phyloP scores from a whole-genome alignment of 352 stramenopile genomes.

The Phytophthora palmivora region DNA sequence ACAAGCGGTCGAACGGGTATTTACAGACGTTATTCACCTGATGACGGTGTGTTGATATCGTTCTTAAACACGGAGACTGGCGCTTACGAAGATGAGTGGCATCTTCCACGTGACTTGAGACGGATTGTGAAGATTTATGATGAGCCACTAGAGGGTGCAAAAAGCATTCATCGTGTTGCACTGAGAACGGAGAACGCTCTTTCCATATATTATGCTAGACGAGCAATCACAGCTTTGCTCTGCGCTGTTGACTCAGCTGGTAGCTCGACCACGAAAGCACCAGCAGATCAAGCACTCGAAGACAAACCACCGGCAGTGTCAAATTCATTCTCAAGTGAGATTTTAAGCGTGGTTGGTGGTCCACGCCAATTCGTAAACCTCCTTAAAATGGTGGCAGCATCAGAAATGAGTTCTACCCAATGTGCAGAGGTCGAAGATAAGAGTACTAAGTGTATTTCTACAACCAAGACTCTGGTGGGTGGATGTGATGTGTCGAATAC shows the following conservation, averaged over 20 bases:
- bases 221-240: constrained; percentile 50
- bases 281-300: constrained; percentile 18
- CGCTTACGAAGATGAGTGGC: constrained; percentile 87
- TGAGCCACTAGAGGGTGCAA: constrained; percentile 63
- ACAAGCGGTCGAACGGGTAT: constrained; percentile 75
- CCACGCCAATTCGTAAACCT: constrained; percentile 81
- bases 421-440: constrained; percentile 18
- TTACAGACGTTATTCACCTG: constrained; percentile 58
- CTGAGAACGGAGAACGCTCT: constrained; percentile 83
- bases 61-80: constrained; percentile 90
- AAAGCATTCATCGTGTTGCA: constrained; percentile 82
- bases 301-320: constrained; percentile 14
- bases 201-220: constrained; percentile 82
- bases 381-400: constrained; percentile 83
- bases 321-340: constrained; percentile 38
- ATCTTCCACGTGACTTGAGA: constrained; percentile 74
- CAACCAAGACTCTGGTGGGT: not conserved
- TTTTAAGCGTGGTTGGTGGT: constrained; percentile 66
- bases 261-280: not conserved
- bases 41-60: constrained; percentile 78
- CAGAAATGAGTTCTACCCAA: constrained; percentile 68
- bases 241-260: constrained; percentile 27
- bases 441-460: not conserved
- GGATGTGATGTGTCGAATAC: constrained; percentile 5
- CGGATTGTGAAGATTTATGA: constrained; percentile 86